Conservation (phyloP, 169 alveolate genomes). For the Plasmodium billcollinsi region DNA sequence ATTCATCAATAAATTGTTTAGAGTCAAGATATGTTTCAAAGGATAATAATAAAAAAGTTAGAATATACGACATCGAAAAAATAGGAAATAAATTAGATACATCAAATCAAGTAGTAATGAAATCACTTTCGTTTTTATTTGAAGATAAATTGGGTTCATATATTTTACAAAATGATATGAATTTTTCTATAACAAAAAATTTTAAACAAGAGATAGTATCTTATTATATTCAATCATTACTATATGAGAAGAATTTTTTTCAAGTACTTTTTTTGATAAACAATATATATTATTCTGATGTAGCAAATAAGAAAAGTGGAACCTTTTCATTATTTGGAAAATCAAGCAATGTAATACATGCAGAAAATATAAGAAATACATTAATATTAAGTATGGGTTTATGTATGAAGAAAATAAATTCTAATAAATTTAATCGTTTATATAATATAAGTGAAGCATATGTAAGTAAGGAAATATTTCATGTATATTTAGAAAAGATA, state of each 20-base stretch:
- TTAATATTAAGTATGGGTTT: conserved; percentile 55
- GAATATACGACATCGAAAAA: conserved; percentile 10
- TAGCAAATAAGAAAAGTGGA: conserved; percentile 80
- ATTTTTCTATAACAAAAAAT: conserved; percentile 31
- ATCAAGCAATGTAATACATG: conserved; percentile 79
- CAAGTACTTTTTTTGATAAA: conserved; percentile 26
- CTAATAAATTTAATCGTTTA: conserved; percentile 27
- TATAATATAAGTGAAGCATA: conserved; percentile 12
- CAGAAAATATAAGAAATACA: conserved; percentile 81
- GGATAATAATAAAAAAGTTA: neutral
- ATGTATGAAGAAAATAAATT: conserved; percentile 27
- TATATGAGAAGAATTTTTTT: conserved; percentile 21
- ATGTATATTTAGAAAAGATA: conserved; percentile 39
- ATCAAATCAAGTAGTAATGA: conserved; percentile 30
- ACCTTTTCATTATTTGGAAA: conserved; percentile 83
- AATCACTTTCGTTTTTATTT: conserved; percentile 15
- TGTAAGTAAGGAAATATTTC: conserved; percentile 37
- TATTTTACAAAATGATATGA: conserved; percentile 64
- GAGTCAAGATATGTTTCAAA: neutral
- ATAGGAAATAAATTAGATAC: conserved; percentile 18
- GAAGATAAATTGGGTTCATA: conserved; percentile 39
- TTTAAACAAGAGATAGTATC: conserved; percentile 40
- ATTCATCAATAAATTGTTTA: neutral
- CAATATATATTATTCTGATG: conserved; percentile 75
- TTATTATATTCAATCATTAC: conserved; percentile 37